phyloP scores from a whole-genome alignment of 2,329 filamentous ascomycete genomes.

The Stemphylium vesicarium region DNA sequence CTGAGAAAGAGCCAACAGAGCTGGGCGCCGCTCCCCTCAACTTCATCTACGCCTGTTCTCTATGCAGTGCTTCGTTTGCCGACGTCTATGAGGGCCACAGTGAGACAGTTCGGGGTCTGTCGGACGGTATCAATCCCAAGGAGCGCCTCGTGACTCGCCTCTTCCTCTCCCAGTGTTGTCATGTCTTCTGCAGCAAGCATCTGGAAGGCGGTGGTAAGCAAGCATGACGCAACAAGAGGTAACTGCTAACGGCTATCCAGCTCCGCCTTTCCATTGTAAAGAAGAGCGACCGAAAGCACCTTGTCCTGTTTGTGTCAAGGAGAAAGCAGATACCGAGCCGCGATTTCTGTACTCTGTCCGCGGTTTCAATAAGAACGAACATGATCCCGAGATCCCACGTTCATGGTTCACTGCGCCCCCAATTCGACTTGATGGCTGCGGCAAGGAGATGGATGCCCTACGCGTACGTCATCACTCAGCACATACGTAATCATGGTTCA shows the following conservation, averaged over 20 bases:
- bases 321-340: conserved; percentile 42
- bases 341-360: conserved; percentile 54
- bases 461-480: conserved; percentile 39
- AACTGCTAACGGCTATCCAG: conserved; percentile 35
- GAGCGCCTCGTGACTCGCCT: conserved; percentile 52
- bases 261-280: conserved; percentile 54
- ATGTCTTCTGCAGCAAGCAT: conserved; percentile 58
- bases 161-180: conserved; percentile 57
- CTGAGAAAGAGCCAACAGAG: conserved; percentile 16
- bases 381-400: conserved; percentile 52
- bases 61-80: conserved; percentile 55
- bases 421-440: conserved; percentile 45
- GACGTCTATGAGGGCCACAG: conserved; percentile 53
- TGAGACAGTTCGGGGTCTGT: conserved; percentile 47
- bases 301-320: conserved; percentile 54
- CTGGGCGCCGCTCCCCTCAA: conserved; percentile 49
- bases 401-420: conserved; percentile 55
- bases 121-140: conserved; percentile 44
- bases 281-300: conserved; percentile 50
- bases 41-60: conserved; percentile 57
- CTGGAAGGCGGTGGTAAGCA: conserved; percentile 56
- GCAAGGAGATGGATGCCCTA: conserved; percentile 51
- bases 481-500: not conserved
- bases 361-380: conserved; percentile 51
- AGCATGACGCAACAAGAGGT: not conserved